A percentile compares a stretch with the other conserved stretches of the same genome.
phyloP scores from a whole-genome alignment of 2,329 filamentous ascomycete species.

The Cadophora luteo-olivacea region DNA sequence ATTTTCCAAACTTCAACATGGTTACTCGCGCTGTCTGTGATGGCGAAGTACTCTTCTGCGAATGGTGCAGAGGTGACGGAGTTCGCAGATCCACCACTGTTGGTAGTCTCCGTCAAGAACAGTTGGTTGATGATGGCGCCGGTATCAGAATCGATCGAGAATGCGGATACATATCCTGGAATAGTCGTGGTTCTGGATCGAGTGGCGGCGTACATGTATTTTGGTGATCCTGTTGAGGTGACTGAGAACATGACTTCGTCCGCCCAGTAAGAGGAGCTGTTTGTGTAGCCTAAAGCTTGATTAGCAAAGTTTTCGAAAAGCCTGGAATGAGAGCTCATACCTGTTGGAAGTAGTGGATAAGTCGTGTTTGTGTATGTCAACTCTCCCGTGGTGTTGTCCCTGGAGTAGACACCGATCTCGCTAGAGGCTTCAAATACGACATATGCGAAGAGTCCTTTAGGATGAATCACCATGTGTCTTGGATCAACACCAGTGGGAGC shows the following conservation, averaged over 20 bases:
- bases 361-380: slow-evolving; percentile 32
- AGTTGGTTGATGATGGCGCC: slow-evolving; percentile 44
- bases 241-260: slow-evolving; percentile 39
- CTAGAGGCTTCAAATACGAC: slow-evolving; percentile 42
- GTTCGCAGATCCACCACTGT: slow-evolving; percentile 47
- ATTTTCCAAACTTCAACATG: slow-evolving; percentile 43
- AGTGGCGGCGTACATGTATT: slow-evolving; percentile 38
- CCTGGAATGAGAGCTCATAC: not conserved
- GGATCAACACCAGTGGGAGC: slow-evolving; percentile 31
- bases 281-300: slow-evolving; percentile 25
- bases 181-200: slow-evolving; percentile 34
- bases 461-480: slow-evolving; percentile 42
- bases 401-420: slow-evolving; percentile 39
- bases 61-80: slow-evolving; percentile 40
- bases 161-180: slow-evolving; percentile 46
- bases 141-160: slow-evolving; percentile 38
- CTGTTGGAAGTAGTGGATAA: slow-evolving; percentile 17
- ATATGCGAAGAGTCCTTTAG: slow-evolving; percentile 41
- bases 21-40: slow-evolving; percentile 47
- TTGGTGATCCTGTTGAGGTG: slow-evolving; percentile 25
- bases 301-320: not conserved
- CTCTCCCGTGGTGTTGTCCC: slow-evolving; percentile 35
- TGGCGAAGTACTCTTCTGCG: slow-evolving; percentile 44
- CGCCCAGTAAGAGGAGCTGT: slow-evolving; percentile 39
- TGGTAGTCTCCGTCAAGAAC: slow-evolving; percentile 44